These are phyloP conservation scores for Cadophora sp. DNA, from an alignment of 2,329 filamentous ascomycete species.

Conservation along the genomic window DNA sequence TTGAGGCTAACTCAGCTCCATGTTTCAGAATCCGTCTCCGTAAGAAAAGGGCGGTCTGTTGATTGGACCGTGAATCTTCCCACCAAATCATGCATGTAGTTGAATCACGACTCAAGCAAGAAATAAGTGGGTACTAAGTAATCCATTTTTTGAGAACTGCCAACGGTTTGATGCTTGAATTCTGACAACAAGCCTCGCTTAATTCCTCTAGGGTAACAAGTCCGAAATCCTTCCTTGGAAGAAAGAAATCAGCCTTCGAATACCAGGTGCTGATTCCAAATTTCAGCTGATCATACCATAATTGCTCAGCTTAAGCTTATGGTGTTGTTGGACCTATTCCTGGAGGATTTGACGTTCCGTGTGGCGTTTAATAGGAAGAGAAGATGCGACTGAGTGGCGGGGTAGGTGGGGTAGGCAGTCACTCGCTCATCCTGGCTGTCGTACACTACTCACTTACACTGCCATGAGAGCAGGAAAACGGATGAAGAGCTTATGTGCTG, in stretches of 20 bases:
- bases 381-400: not conserved
- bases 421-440: not conserved
- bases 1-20: not conserved
- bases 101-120: too few species aligned
- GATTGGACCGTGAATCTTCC: not conserved
- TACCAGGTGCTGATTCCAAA: not conserved
- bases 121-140: not conserved
- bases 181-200: not conserved
- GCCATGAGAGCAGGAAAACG: not conserved
- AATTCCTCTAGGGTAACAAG: not conserved
- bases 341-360: conserved; percentile 1
- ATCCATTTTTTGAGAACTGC: not conserved
- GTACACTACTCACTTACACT: not conserved
- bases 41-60: not conserved
- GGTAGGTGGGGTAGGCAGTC: not conserved
- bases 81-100: not conserved
- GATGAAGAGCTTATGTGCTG: not conserved
- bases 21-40: not conserved
- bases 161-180: too few species aligned
- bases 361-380: not conserved
- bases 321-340: not conserved
- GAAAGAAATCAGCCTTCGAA: not conserved
- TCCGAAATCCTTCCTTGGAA: not conserved
- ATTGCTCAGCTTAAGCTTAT: not conserved
- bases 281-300: not conserved